phyloP scores from a whole-genome alignment of 345 rosid genomes.

The Arabidopsis suecica region DNA sequence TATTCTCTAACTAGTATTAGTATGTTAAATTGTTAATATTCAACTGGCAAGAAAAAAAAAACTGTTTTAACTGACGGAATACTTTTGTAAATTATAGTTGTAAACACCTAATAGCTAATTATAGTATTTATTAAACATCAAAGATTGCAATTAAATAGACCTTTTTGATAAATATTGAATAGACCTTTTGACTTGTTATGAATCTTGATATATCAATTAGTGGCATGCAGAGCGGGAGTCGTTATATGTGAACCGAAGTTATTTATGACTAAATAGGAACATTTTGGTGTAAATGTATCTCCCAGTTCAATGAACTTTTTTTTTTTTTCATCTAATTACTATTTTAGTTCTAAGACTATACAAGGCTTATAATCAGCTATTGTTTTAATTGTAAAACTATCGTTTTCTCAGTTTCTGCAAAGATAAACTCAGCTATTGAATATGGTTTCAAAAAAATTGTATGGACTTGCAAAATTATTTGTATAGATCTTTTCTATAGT shows the following conservation, averaged over 20 bases:
- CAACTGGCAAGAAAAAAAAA: neutral
- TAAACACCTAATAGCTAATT: neutral
- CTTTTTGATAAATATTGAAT: neutral
- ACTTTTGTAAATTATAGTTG: neutral
- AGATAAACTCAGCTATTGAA: neutral
- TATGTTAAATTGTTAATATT: neutral
- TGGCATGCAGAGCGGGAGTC: conserved; percentile 39
- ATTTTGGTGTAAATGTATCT: conserved; percentile 11
- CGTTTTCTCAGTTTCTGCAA: neutral
- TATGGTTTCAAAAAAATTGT: neutral
- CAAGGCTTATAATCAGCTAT: neutral
- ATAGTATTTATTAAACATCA: neutral
- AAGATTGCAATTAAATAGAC: neutral
- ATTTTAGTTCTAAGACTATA: neutral
- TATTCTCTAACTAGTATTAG: neutral
- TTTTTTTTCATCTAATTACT: neutral
- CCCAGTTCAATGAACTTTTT: neutral
- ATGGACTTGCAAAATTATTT: neutral
- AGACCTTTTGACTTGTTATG: conserved; percentile 20
- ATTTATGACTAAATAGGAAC: neutral
- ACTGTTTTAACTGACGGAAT: too few relatives aligned
- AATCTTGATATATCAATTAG: conserved; percentile 43
- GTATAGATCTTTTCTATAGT: neutral
- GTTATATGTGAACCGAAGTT: conserved; percentile 30
- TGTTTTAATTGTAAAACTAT: neutral